phyloP scores from a whole-genome alignment of 1,284 basidiomycete genomes.

The Marasmius fiardii region DNA sequence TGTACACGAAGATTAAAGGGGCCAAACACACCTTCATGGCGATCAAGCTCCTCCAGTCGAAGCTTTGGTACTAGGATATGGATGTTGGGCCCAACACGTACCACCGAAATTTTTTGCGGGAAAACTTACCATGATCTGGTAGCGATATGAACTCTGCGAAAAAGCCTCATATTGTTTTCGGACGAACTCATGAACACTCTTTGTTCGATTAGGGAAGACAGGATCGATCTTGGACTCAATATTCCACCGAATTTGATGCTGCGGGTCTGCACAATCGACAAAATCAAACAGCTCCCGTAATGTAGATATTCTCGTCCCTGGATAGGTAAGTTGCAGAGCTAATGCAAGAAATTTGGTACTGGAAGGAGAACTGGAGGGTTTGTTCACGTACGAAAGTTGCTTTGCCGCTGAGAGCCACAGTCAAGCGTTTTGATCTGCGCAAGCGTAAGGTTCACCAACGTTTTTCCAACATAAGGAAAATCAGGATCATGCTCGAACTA shows the following conservation, averaged over 20 bases:
- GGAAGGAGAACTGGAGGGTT: background rate
- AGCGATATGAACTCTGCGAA: slow-evolving; percentile 48
- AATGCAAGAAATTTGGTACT: background rate
- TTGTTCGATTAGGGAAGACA: slow-evolving; percentile 50
- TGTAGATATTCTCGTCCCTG: slow-evolving; percentile 69
- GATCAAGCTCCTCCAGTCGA: slow-evolving; percentile 72
- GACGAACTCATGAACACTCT: slow-evolving; percentile 65
- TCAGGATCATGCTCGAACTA: slow-evolving; percentile 53
- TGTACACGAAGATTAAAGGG: no score
- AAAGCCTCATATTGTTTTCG: slow-evolving; percentile 57
- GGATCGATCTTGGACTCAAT: slow-evolving; percentile 80
- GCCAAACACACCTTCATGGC: slow-evolving; percentile 54
- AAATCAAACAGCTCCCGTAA: slow-evolving; percentile 74
- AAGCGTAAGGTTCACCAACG: slow-evolving; percentile 72
- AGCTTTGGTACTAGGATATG: slow-evolving; percentile 60
- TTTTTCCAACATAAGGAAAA: slow-evolving; percentile 74
- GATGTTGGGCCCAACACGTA: background rate
- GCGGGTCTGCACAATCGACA: slow-evolving; percentile 64
- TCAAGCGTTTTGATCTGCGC: slow-evolving; percentile 76
- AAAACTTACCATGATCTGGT: slow-evolving; percentile 55
- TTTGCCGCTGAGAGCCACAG: slow-evolving; percentile 68
- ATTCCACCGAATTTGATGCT: slow-evolving; percentile 63
- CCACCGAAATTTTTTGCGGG: background rate
- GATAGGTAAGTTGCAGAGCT: slow-evolving; percentile 65
- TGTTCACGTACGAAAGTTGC: slow-evolving; percentile 52